These are phyloP conservation scores for Wickerhamomyces queroliae DNA, from an alignment of 805 yeast genomes.

Conservation along the genomic window DNA sequence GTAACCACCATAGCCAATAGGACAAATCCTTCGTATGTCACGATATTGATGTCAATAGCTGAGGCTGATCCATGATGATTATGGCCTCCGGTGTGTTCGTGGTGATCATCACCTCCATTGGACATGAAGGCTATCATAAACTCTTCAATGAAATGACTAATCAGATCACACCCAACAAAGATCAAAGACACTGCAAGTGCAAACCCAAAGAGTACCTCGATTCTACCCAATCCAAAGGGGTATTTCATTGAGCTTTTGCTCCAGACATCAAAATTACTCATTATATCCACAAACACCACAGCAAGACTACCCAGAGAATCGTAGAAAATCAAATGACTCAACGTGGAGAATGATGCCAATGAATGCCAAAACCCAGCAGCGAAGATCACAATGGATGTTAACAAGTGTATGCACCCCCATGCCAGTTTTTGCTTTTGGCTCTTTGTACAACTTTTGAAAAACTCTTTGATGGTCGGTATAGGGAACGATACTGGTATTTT, in stretches of 20 bases:
- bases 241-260: slow-evolving; percentile 69
- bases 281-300: slow-evolving; percentile 64
- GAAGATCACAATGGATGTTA: slow-evolving; percentile 50
- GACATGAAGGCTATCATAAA: slow-evolving; percentile 36
- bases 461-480: slow-evolving; percentile 47
- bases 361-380: slow-evolving; percentile 51
- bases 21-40: slow-evolving; percentile 25
- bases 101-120: slow-evolving; percentile 5
- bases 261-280: slow-evolving; percentile 95
- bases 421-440: slow-evolving; percentile 52
- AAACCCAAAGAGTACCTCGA: slow-evolving; percentile 84
- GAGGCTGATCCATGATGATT: slow-evolving; percentile 21
- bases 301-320: slow-evolving; percentile 76
- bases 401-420: slow-evolving; percentile 56
- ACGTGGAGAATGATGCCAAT: slow-evolving; percentile 59
- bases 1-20: slow-evolving; percentile 23
- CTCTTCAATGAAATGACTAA: slow-evolving; percentile 86
- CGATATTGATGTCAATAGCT: slow-evolving; percentile 14
- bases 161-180: slow-evolving; percentile 86
- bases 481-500: slow-evolving; percentile 66
- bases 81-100: slow-evolving; percentile 10
- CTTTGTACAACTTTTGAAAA: slow-evolving; percentile 49
- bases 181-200: slow-evolving; percentile 78
- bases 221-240: slow-evolving; percentile 92
- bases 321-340: slow-evolving; percentile 83